Evolutionary conservation across 1,284 basidiomycete species (phyloP).

Genomic region (Rhodotorula mucilaginosa): DNA sequence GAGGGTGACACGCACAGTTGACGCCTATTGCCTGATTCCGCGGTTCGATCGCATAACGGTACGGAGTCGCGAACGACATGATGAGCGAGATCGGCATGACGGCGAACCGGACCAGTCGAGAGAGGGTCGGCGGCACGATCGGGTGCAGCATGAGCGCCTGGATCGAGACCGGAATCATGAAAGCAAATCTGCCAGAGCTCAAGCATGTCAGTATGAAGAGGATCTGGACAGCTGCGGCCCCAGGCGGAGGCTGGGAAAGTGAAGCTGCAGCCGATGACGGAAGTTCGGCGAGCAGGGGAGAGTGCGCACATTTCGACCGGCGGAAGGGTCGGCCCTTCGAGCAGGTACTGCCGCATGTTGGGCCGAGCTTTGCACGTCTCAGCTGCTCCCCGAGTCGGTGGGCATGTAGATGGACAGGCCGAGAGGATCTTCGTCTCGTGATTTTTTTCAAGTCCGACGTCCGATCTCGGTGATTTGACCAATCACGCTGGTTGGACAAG

Average conservation of each 20-base stretch:
- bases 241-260: background rate
- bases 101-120: constrained; percentile 9
- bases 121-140: constrained; percentile 16
- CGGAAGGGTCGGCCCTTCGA: constrained; percentile 22
- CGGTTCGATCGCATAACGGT: constrained; percentile 22
- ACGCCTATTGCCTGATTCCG: constrained; percentile 28
- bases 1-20: constrained; percentile 4
- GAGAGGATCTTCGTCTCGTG: background rate
- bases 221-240: background rate
- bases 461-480: too few relatives aligned
- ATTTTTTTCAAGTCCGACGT: too few relatives aligned
- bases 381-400: background rate
- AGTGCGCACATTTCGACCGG: constrained; percentile 8
- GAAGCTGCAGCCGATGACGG: background rate
- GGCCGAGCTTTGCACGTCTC: too few relatives aligned
- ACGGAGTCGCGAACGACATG: constrained; percentile 15
- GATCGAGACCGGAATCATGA: constrained; percentile 29
- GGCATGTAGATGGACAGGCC: background rate
- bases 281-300: background rate
- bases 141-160: constrained; percentile 37
- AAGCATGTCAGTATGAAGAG: background rate
- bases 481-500: too few relatives aligned
- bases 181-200: constrained; percentile 16
- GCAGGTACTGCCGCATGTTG: constrained; percentile 4
- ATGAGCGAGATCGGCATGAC: constrained; percentile 22